Evolutionary conservation across 2,329 filamentous ascomycete species (phyloP), one percentile per base, ranked within the genome.

Genomic region (Fusarium scirpi): DNA sequence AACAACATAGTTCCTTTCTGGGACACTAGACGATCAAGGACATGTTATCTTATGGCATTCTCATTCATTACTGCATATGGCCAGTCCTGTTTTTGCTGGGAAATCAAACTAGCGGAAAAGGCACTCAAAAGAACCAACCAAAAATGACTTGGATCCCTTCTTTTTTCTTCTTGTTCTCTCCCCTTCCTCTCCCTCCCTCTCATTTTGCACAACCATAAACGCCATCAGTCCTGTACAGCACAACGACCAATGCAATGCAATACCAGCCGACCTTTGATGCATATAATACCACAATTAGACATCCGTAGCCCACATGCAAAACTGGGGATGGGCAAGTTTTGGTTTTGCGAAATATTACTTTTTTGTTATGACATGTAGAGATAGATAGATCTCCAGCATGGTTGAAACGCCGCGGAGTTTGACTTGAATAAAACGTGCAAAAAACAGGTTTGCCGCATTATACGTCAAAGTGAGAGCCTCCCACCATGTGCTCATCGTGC

Each of bases 401-500:
- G 65, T 72, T 68, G 68, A 68, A 71, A 73, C 65, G 67, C 69
- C 65, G 58, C 73, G 64, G 65, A 69, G 72, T 58, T 62, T 73
- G 70, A 65, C 55, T 58, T 54, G 44, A 57, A 69, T 63, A 52
- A 62, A 70, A 65, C 53, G 59, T 57, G 61, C 65, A 62, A 54
- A 27, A 62, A 59, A 67, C 58, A 67, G 53, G 62, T 57, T 57
- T 63, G 51, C 45, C 63, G 49, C 59, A 58, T 85, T 83, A 91
- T 80, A 89, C 84, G 77, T 92, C 89, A 79, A 92, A 91, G 62
- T 90, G 86, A 51, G 86, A 84, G 61, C 84, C 84, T 69, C 85
- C 87, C 74, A 92, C 88, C 83, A 90, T 88, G 68, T 89, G 84
- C 76, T 90, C 88, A 64, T 91, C 90, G 70, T 88, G 83, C 61